Conservation (phyloP, 805 yeast genomes). For the Priceomyces fermenticarens region DNA sequence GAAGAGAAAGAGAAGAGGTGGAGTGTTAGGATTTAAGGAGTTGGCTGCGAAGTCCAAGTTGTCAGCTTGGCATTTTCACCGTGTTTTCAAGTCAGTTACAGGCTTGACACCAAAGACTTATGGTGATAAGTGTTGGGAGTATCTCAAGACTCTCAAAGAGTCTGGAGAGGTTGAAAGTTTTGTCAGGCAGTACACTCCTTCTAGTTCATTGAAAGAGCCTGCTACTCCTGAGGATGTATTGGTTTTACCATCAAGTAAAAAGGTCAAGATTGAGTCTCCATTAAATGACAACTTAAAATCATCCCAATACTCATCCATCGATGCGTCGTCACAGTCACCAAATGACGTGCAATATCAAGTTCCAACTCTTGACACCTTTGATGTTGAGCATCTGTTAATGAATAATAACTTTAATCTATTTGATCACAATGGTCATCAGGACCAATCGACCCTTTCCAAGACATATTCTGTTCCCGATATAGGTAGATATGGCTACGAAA, state of each 20-base stretch:
- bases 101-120: constrained; percentile 86
- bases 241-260: constrained; percentile 9
- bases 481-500: constrained; percentile 3
- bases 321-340: background rate
- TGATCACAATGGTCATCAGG: constrained; percentile 2
- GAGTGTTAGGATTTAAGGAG: constrained; percentile 80
- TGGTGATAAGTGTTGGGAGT: constrained; percentile 79
- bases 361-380: constrained; percentile 7
- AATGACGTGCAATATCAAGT: background rate
- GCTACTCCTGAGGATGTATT: constrained; percentile 6
- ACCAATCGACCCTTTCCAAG: constrained; percentile 3
- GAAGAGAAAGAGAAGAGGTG: constrained; percentile 65
- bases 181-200: constrained; percentile 8
- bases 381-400: constrained; percentile 7
- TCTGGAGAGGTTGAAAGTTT: constrained; percentile 10
- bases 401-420: constrained; percentile 11
- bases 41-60: constrained; percentile 79
- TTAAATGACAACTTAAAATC: background rate
- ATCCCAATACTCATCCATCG: background rate
- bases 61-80: constrained; percentile 90
- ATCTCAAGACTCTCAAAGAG: constrained; percentile 35
- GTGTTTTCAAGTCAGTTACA: constrained; percentile 83
- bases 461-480: constrained; percentile 12
- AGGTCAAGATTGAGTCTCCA: constrained; percentile 9
- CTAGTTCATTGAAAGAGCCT: constrained; percentile 5